phyloP scores from a whole-genome alignment of 257 asterid genomes.

The Nicotiana benthamiana region DNA sequence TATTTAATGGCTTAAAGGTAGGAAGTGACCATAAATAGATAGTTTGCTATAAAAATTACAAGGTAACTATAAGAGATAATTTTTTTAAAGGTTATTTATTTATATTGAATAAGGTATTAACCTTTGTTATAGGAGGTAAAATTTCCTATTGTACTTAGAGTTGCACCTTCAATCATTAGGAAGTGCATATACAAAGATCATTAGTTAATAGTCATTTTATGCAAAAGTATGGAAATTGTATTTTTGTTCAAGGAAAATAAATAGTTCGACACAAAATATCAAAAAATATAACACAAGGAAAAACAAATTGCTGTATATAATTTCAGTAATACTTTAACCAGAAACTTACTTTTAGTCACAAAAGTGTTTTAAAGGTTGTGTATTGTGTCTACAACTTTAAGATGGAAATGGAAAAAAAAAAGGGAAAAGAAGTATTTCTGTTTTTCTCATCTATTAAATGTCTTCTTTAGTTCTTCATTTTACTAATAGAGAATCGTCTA shows the following conservation, averaged over 20 bases:
- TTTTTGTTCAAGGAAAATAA: neutral
- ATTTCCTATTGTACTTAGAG: no score
- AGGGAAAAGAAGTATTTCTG: no score
- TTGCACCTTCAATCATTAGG: neutral
- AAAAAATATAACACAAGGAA: neutral
- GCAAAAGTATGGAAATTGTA: neutral
- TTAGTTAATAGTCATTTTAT: neutral
- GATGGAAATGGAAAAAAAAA: neutral
- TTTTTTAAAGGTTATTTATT: no score
- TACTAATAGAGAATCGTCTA: no score
- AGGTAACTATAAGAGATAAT: no score
- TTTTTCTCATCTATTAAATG: neutral
- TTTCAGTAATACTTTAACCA: no score
- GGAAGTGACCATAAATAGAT: no score
- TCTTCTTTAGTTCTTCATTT: neutral
- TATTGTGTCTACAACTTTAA: neutral
- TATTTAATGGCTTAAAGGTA: no score
- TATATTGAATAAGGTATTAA: no score
- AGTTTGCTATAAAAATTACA: no score
- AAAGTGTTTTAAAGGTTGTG: neutral
- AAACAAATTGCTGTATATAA: no score
- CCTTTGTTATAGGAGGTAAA: no score
- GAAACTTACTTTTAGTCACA: neutral
- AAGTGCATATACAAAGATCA: neutral
- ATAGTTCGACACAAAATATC: neutral